Evolutionary conservation across 2,329 filamentous ascomycete species (phyloP).

Genomic region (Ophiocordyceps camponoti-saundersi): DNA sequence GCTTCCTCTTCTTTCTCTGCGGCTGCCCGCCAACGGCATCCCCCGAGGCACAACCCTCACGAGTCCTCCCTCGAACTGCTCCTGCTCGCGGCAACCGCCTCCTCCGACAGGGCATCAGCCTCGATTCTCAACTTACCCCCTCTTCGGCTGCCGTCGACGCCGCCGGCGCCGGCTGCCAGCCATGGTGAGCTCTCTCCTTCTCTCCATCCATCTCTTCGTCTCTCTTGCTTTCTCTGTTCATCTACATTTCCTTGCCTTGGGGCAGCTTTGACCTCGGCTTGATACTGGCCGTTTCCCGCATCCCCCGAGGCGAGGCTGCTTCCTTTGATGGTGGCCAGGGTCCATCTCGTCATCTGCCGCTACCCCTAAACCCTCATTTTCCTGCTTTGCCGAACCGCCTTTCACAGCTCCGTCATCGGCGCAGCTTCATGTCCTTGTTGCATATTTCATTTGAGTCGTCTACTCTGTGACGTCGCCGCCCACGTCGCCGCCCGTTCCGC

Average conservation of each 20-base stretch:
- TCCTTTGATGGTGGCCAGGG: background rate
- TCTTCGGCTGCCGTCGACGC: background rate
- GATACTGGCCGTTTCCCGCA: background rate
- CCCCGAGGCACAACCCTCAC: background rate
- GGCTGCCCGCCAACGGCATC: background rate
- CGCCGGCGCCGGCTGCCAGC: background rate
- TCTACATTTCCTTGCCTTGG: background rate
- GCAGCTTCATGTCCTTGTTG: background rate
- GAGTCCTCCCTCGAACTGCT: background rate
- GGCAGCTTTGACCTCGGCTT: background rate
- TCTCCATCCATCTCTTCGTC: background rate
- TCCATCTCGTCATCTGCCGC: background rate
- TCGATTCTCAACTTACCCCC: background rate
- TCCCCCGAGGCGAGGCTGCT: background rate
- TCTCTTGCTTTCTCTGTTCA: background rate
- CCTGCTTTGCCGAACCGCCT: background rate
- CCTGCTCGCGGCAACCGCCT: background rate
- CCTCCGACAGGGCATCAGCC: background rate
- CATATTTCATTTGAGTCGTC: background rate
- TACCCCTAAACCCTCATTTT: background rate
- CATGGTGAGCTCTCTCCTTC: constrained; percentile 1
- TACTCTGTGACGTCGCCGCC: background rate
- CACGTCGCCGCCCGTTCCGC: background rate
- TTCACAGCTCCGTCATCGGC: background rate
- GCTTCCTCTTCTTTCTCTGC: background rate